phyloP scores from a whole-genome alignment of 805 yeast species.

The Lachancea nothofagi region DNA sequence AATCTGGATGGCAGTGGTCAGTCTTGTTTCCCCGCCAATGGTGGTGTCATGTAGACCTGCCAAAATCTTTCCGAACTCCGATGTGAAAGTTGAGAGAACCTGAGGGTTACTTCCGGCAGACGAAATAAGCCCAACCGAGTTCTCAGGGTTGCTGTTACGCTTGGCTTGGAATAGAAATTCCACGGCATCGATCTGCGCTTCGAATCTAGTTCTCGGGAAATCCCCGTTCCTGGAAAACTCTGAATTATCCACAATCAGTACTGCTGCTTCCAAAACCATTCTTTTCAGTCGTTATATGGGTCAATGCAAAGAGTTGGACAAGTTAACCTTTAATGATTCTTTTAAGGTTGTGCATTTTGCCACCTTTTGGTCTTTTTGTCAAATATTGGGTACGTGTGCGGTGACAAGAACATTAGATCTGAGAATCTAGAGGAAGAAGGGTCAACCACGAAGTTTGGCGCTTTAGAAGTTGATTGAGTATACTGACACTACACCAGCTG shows the following conservation, averaged over 20 bases:
- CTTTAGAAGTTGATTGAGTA: too few relatives aligned
- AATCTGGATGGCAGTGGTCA: conserved; percentile 83
- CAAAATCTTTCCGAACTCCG: conserved; percentile 79
- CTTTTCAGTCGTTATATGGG: too few relatives aligned
- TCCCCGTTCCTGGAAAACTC: conserved; percentile 97
- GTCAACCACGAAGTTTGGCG: too few relatives aligned
- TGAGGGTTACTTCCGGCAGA: conserved; percentile 82
- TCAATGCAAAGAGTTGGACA: too few relatives aligned
- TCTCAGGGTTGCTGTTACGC: conserved; percentile 86
- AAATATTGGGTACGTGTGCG: too few relatives aligned
- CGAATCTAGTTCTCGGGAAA: conserved; percentile 79
- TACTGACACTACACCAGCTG: too few relatives aligned
- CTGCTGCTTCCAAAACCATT: conserved; percentile 95
- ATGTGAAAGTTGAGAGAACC: conserved; percentile 83
- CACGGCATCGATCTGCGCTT: conserved; percentile 87
- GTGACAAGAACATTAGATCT: too few relatives aligned
- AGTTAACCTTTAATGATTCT: too few relatives aligned
- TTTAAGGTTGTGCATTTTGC: too few relatives aligned
- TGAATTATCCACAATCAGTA: conserved; percentile 91
- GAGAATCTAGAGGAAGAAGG: too few relatives aligned
- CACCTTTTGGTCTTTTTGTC: too few relatives aligned
- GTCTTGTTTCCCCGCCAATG: conserved; percentile 61
- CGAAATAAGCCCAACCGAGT: conserved; percentile 85
- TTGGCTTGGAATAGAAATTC: conserved; percentile 82
- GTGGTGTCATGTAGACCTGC: conserved; percentile 77